phyloP scores from a whole-genome alignment of 306 rosid genomes.

The Dryas drummondii region DNA sequence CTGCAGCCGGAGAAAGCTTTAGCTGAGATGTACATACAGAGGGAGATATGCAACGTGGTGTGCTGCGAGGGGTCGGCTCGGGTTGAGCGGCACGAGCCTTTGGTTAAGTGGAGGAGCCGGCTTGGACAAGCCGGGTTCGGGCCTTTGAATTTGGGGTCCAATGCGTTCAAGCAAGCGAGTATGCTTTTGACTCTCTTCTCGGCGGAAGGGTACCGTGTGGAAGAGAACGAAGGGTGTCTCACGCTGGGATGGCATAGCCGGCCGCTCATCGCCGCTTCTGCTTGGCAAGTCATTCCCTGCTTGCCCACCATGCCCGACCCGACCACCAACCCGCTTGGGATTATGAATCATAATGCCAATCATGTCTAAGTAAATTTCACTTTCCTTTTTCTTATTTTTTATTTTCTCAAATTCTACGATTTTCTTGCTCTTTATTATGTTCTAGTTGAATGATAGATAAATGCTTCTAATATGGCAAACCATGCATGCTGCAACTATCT shows the following conservation, averaged over 20 bases:
- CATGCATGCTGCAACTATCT: too few species aligned
- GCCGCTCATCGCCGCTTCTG: conserved; percentile 81
- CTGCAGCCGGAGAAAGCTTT: conserved; percentile 65
- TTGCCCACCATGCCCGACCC: background rate
- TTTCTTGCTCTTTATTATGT: background rate
- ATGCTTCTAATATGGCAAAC: background rate
- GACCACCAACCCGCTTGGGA: conserved; percentile 17
- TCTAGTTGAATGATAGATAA: background rate
- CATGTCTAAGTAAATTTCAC: conserved; percentile 34
- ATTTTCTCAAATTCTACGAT: background rate
- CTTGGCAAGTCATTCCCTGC: conserved; percentile 55
- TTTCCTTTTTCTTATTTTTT: background rate
- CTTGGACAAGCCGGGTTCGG: conserved; percentile 61
- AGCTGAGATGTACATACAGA: conserved; percentile 76
- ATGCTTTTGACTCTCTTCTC: conserved; percentile 81
- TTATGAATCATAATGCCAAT: conserved; percentile 13
- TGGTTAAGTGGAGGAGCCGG: conserved; percentile 62
- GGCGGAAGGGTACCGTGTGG: conserved; percentile 74
- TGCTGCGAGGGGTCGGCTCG: conserved; percentile 81
- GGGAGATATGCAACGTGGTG: conserved; percentile 77
- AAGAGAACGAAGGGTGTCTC: conserved; percentile 78
- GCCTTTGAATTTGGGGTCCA: conserved; percentile 64
- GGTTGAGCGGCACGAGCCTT: conserved; percentile 78
- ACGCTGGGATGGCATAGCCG: conserved; percentile 95
- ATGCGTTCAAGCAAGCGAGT: conserved; percentile 84